Evolutionary conservation across 257 asterid species (phyloP).

Genomic region (Solanum virginianum): DNA sequence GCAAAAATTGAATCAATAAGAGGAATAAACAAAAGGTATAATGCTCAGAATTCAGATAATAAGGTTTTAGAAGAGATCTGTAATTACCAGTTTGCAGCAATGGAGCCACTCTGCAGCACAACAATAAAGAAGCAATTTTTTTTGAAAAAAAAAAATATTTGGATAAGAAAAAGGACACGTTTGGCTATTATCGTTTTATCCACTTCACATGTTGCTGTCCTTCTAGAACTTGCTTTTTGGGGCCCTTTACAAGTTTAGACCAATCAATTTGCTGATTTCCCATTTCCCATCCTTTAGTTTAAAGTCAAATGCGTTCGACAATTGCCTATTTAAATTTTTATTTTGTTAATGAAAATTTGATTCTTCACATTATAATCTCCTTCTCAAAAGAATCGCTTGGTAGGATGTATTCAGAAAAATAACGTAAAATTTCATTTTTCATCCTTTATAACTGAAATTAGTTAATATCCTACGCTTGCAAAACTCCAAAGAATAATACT

Average conservation of each 20-base stretch:
- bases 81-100: neutral
- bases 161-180: slow-evolving; percentile 16
- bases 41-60: neutral
- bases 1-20: neutral
- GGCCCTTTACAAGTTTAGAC: neutral
- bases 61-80: neutral
- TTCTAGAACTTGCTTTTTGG: neutral
- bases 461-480: too few species aligned
- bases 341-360: too few species aligned
- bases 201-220: slow-evolving; percentile 7
- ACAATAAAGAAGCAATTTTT: neutral
- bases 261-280: neutral
- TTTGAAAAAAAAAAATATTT: neutral
- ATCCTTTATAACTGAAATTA: too few species aligned
- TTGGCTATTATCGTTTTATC: neutral
- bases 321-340: too few species aligned
- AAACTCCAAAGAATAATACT: too few species aligned
- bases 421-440: too few species aligned
- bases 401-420: neutral
- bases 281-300: neutral
- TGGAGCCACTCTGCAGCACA: slow-evolving; percentile 1
- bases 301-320: too few species aligned
- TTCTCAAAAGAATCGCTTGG: fast-evolving
- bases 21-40: neutral
- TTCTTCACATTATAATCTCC: too few species aligned